Evolutionary conservation across 805 yeast species (phyloP), one percentile per base, ranked within the genome.

Genomic region (Kluyveromyces starmeri): DNA sequence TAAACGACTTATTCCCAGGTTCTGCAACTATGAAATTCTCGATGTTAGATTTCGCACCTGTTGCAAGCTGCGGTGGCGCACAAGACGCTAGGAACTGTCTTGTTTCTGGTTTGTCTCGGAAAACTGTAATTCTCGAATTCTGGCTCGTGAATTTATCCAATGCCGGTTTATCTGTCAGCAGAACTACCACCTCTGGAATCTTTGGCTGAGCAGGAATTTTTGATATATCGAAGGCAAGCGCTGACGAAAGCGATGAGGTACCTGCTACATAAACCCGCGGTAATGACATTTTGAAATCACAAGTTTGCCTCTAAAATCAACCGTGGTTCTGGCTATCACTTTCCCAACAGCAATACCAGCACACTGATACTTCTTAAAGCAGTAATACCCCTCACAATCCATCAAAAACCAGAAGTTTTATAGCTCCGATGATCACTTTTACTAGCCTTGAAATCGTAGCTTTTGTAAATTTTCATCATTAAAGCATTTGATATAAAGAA

Each of bases 1-100:
- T 51, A 0, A 83, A 70, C 37, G 73, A 71, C 41, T 70, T 67
- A 0, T 80, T 66, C 49, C 77, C 79, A 9, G 37, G 36, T 7
- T 84, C 81, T 13, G 83, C 59, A 4, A 84, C 67, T 1, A 85
- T 63, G 37, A 85, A 46, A 45, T 76, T 67, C 2, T 61, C 58
- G 18, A 78, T 69, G 1, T 45, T 36, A 2, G 59, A 54, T n/a
- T 41, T 17, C 16, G 47, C 46, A 14, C 56, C 61, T 11, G 56
- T 39, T 35, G 62, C 49, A 27, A 47, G 46, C 6, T 44, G 43
- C 11, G 63, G 53, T 32, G 64, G 44, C 14, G 46, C 39, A 46
- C 48, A 46, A 3, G 61, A 46, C 10, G 62, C 61, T 60, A 52
- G 45, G 23, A 51, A 50, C 35, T 53, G 58, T 11, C 11, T 4